A percentile compares a stretch with the other conserved stretches of the same genome.
Conservation (phyloP, 805 yeast genomes). For the Torulaspora gathmanii region DNA sequence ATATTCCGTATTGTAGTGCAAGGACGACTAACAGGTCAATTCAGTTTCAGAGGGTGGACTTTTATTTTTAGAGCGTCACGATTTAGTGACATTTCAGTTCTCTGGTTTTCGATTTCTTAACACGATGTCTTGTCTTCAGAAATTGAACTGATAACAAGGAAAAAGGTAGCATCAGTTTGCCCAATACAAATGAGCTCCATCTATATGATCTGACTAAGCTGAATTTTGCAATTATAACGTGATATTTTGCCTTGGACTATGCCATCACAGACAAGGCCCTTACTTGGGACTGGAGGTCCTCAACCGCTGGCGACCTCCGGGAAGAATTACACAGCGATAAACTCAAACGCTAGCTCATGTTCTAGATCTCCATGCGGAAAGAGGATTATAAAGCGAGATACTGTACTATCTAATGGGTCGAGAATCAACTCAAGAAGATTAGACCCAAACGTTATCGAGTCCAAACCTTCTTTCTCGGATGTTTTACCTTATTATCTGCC, state of each 20-base stretch:
- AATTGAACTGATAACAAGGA: too few species aligned
- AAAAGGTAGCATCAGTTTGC: too few species aligned
- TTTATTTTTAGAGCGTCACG: not conserved
- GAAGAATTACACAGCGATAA: conserved; percentile 4
- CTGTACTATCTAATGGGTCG: conserved; percentile 1
- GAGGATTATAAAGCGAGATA: not conserved
- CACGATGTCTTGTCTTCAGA: not conserved
- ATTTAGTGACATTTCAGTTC: not conserved
- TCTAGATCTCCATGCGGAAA: not conserved
- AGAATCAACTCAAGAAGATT: conserved; percentile 9
- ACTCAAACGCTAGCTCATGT: not conserved
- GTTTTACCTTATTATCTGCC: conserved; percentile 61
- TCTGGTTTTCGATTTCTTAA: not conserved
- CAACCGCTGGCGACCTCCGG: conserved; percentile 3
- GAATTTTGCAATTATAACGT: not conserved
- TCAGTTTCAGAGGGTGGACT: not conserved
- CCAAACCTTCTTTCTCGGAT: conserved; percentile 18
- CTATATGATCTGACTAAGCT: not conserved
- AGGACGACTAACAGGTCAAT: not conserved
- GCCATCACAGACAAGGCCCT: conserved; percentile 4
- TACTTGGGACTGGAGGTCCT: conserved; percentile 3
- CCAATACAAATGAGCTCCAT: not conserved
- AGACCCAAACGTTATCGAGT: conserved; percentile 5
- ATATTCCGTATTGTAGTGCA: not conserved
- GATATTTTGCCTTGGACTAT: not conserved